Conservation (phyloP, 1,284 basidiomycete species). For the Ustilago tritici region DNA sequence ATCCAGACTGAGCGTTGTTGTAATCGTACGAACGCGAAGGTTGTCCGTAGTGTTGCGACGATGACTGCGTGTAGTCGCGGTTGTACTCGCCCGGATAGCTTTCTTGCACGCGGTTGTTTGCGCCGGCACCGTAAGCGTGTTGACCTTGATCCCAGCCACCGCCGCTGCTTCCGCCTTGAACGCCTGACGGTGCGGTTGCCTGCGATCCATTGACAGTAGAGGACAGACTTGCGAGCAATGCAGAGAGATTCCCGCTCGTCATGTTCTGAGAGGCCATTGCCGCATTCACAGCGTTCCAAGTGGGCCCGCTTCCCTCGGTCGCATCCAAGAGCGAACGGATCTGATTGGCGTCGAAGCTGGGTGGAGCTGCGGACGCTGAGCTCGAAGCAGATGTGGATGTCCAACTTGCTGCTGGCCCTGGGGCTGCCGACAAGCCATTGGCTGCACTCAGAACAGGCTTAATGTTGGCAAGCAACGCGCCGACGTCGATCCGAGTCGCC, state of each 20-base stretch:
- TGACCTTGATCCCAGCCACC: constrained; percentile 18
- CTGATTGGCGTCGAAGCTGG: constrained; percentile 27
- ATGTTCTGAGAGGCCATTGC: constrained; percentile 16
- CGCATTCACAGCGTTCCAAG: constrained; percentile 15
- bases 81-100: constrained; percentile 45
- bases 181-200: background rate
- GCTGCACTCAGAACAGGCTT: constrained; percentile 6
- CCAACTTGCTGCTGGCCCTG: background rate
- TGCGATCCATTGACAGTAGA: constrained; percentile 7
- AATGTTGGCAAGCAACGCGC: constrained; percentile 29
- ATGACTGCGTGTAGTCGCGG: constrained; percentile 17
- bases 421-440: background rate
- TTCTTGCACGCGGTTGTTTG: background rate
- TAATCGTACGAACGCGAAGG: background rate
- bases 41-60: constrained; percentile 1
- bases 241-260: constrained; percentile 18
- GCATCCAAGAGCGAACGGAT: constrained; percentile 30
- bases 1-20: background rate
- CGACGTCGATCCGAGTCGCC: constrained; percentile 6
- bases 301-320: constrained; percentile 17
- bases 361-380: constrained; percentile 9
- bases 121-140: background rate
- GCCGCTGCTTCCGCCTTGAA: background rate
- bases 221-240: constrained; percentile 30
- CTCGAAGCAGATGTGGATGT: background rate